Evolutionary conservation across 352 stramenopile genomes (phyloP).

Genomic region (Pythium brachiatum): DNA sequence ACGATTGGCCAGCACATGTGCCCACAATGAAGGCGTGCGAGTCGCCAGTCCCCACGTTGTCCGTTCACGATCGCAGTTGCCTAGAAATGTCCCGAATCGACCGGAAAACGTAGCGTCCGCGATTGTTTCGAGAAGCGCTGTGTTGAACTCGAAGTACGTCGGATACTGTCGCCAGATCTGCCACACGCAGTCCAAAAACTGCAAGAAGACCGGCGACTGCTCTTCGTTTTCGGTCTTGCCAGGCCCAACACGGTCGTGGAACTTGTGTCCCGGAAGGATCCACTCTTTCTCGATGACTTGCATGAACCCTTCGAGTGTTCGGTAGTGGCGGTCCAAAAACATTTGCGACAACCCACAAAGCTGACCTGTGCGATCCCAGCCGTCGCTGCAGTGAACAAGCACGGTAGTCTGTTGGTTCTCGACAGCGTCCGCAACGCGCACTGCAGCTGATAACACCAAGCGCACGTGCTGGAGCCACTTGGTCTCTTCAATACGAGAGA

Average conservation of each 20-base stretch:
- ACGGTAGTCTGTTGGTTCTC: constrained; percentile 72
- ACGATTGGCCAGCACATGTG: constrained; percentile 44
- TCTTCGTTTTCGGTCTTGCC: constrained; percentile 75
- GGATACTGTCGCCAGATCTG: constrained; percentile 80
- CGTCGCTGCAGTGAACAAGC: constrained; percentile 90
- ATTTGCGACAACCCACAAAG: constrained; percentile 85
- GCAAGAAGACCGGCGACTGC: constrained; percentile 84
- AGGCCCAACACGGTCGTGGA: constrained; percentile 78
- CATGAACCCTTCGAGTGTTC: constrained; percentile 81
- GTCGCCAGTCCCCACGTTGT: constrained; percentile 41
- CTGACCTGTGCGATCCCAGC: constrained; percentile 90
- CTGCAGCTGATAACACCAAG: constrained; percentile 58
- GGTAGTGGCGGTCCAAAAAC: constrained; percentile 86
- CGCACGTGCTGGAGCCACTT: constrained; percentile 81
- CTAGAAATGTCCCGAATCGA: constrained; percentile 83
- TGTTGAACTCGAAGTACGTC: constrained; percentile 86
- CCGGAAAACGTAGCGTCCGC: constrained; percentile 73
- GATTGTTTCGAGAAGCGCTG: constrained; percentile 59
- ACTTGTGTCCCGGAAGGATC: constrained; percentile 86
- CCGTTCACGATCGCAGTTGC: constrained; percentile 85
- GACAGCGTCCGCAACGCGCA: constrained; percentile 63
- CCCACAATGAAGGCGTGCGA: constrained; percentile 73
- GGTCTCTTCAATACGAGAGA: constrained; percentile 67
- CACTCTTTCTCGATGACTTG: constrained; percentile 85
- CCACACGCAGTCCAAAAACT: constrained; percentile 90